Evolutionary conservation across 176 grass and related monocot genomes (phyloP), one percentile per base, ranked within the genome.

Genomic region (Eragrostis curvula): DNA sequence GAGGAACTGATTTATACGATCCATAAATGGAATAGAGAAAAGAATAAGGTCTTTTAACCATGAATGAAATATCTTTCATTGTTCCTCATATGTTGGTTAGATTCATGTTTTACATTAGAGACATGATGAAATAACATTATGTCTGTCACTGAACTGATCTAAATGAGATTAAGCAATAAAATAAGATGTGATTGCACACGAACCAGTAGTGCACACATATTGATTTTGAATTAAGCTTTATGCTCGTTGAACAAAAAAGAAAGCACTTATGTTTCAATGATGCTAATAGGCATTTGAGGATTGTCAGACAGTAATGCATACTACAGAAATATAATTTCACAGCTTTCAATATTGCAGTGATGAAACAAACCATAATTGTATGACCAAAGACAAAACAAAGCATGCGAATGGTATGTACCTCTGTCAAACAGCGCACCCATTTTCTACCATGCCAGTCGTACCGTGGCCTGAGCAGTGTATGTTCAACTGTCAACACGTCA

Each of bases 401-500:
- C 12, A 18, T 18, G 53, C 60, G 27, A 40, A 57, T 25, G 28
- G 15, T 17, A 12, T 44, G 3, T 80, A 80, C 87, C 70, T 62
- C 12, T 63, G 63, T 68, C 16, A 44, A 2, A 52, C 12, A 8
- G 50, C 23, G 50, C 7, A 85, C 52, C 87, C 87, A 80, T 60
- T 75, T 89, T 70, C 39, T 74, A 21, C 36, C 70, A 30, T 63
- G 27, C 81, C 81, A 89, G 44, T 80, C 52, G 61, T 51, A 63
- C 6, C 7, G 64, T 9, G 52, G 44, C 32, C 87, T 84, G 56
- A 89, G 52, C 13, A 27, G 69, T 16, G 87, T 80, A 74, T 80
- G 66, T 58, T 80, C 10, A 61, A 89, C 87, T 42, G 70, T 85
- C 70, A 84, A 70, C 13, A 36, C 21, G 74, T 69, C 69, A 14